Base-by-base conservation (phyloP, 495 filamentous ascomycete species). In the Cairneyella variabilis region DNA sequence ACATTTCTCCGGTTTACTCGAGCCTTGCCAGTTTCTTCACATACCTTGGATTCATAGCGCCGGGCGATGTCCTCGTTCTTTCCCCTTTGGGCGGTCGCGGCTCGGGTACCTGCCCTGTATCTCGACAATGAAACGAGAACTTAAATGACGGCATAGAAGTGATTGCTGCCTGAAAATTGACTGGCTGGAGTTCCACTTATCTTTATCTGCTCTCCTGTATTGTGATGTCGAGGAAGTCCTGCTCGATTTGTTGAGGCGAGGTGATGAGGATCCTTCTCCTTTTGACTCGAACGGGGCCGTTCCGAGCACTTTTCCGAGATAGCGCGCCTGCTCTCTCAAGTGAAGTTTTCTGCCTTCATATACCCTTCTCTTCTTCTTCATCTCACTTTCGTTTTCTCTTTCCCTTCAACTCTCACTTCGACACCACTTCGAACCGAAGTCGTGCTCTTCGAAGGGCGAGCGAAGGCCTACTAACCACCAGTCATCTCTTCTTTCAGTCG, bases 101-200 rank as follows among this genome's bases (percentile, higher is more conserved):
- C 38, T 37, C 55, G 55, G 55, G 48, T 57, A 51, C 48, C 17
- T 58, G 42, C 48, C 49, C 28, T 34, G 36, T 56, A 43, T 27
- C 34, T 28, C 45, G 30, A 16, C 9, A 2, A 45, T 47, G 48
- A 51, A 47, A 51, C 47, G 34, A 20, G 36, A 18, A 40, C 47
- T 51, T 16, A 9, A 9, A 37, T 54, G 41, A 47, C 22, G 30
- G 41, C 41, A 37, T 54, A 8, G 27, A 16, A 5, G 14, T 18
- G 21, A n/a, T 38, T 7, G 10, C 27, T 3, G 6, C 5, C 9
- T 10, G 48, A 25, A 18, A 51, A 51, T 20, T 38, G 16, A 27
- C 39, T 8, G 3, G 37, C 3, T 17, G n/a, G n/a, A n/a, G n/a
- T n/a, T 10, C 20, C n/a, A 5, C 27, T 27, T 6, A 38, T 51